Evolutionary conservation across 352 stramenopile genomes (phyloP).

Genomic region (Phytophthora multivora): DNA sequence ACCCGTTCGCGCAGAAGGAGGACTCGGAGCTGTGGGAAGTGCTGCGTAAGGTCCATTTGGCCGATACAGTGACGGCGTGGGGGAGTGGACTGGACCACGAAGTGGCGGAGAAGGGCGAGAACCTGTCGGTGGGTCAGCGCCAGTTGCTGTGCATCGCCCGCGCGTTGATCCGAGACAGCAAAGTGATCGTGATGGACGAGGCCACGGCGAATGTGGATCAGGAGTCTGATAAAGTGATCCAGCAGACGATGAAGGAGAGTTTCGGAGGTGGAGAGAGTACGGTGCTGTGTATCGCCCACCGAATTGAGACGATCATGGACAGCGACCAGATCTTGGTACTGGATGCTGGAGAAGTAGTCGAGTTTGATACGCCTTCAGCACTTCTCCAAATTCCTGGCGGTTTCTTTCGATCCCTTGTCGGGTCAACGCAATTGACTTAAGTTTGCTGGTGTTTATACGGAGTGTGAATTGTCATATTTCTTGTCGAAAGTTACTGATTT

Average conservation of each 20-base stretch:
- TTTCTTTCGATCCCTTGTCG: constrained; percentile 68
- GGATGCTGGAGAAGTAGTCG: constrained; percentile 62
- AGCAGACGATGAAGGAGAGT: constrained; percentile 87
- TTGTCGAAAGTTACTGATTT: too few species aligned
- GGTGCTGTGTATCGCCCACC: constrained; percentile 94
- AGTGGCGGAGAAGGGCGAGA: constrained; percentile 92
- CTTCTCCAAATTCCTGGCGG: constrained; percentile 73
- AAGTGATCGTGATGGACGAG: constrained; percentile 95
- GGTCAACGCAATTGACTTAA: constrained; percentile 11
- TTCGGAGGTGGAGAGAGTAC: constrained; percentile 82
- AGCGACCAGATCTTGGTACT: constrained; percentile 92
- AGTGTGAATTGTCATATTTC: too few species aligned
- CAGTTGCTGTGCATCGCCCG: constrained; percentile 96
- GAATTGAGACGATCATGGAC: constrained; percentile 94
- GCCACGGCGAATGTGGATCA: constrained; percentile 92
- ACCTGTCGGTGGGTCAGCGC: constrained; percentile 95
- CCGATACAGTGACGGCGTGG: constrained; percentile 66
- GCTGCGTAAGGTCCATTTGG: constrained; percentile 60
- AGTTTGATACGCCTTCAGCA: constrained; percentile 30
- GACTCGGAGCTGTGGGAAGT: constrained; percentile 58
- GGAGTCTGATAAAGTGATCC: constrained; percentile 64
- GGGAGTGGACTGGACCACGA: constrained; percentile 75
- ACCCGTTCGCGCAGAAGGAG: constrained; percentile 81
- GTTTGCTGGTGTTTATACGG: too few species aligned
- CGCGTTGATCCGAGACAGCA: constrained; percentile 90